Evolutionary conservation across 371 early-diverging fungal species (phyloP), one percentile per base, ranked within the genome.

Genomic region (Umbelopsis sp.): DNA sequence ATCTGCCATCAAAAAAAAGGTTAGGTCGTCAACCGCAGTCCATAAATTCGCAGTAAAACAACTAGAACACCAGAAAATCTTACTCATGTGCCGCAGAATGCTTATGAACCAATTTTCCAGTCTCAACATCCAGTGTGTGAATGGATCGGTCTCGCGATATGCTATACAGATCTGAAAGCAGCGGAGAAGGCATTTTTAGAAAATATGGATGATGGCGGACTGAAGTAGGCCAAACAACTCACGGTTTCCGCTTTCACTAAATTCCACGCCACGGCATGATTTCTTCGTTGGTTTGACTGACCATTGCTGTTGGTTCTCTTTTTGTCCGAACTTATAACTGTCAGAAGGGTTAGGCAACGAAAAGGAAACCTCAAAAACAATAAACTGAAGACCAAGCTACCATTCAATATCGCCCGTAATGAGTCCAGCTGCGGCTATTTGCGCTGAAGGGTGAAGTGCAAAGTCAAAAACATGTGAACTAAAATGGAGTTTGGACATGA

Each of bases 141-240:
- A 95, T 86, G 12, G 92, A 86, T 68, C 86, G 82, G 76, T 96
- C 96, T 70, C 87, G 85, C 3, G 95, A 94, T 18, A 86, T 91
- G 1, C 90, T 87, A 72, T 81, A 90, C 14, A 94, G 76, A 14
- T 74, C 87, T 91, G 64, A 44, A 57, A 38, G 18, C 24, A 44
- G 41, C 41, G 41, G 41, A 41, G 41, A 41, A 41, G 12, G 41
- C 12, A 1, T 41, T 10, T 41, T 41, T 41, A 41, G 41, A 41
- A 22, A 41, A 41, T 41, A 41, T 41, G 7, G 4, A 41, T 41
- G 41, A 12, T 41, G 29, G 12, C 41, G 7, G 41, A 12, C 41
- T 41, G 41, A 41, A 48, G 22, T 9, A 14, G 14, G 25, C 45
- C 6, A 6, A 18, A 11, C 0, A 5, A 38, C 65, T 70, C 76